Conservation (phyloP, 1,284 basidiomycete genomes). For the Coniferiporia weirii region DNA sequence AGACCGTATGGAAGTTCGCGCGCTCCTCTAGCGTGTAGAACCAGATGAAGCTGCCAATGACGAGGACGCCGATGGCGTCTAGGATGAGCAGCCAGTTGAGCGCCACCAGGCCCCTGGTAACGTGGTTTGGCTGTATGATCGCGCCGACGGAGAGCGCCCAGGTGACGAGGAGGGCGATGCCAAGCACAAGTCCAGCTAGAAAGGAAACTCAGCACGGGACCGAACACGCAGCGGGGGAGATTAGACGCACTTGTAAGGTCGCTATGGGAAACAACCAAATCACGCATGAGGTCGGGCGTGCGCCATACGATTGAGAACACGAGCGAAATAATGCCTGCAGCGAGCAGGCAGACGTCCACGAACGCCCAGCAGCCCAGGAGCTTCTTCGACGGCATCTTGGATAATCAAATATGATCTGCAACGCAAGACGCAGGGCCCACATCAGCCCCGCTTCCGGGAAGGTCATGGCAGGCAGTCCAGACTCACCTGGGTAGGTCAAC, state of each 20-base stretch:
- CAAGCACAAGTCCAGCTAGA: conserved; percentile 66
- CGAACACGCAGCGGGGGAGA: not conserved
- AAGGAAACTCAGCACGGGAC: not conserved
- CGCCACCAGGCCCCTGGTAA: conserved; percentile 59
- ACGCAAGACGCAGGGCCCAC: too few relatives aligned
- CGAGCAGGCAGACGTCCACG: conserved; percentile 63
- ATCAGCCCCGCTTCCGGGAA: too few relatives aligned
- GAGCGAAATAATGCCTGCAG: conserved; percentile 59
- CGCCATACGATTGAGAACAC: conserved; percentile 69
- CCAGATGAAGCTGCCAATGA: conserved; percentile 72
- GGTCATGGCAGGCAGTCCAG: too few relatives aligned
- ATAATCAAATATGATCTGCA: not conserved
- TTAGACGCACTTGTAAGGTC: conserved; percentile 54
- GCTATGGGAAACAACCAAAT: conserved; percentile 54
- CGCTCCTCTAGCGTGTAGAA: conserved; percentile 70
- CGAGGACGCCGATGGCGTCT: conserved; percentile 52
- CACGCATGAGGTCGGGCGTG: conserved; percentile 56
- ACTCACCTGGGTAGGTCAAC: conserved; percentile 2
- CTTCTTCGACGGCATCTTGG: conserved; percentile 61
- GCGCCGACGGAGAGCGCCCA: conserved; percentile 66
- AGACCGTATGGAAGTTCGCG: conserved; percentile 56
- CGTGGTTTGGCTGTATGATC: conserved; percentile 63
- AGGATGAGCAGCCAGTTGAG: conserved; percentile 69
- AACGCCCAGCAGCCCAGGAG: conserved; percentile 67
- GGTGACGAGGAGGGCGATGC: conserved; percentile 61